These are phyloP conservation scores for Borovskyia barvae DNA, from an alignment of 208 protist species.

Conservation along the genomic window DNA sequence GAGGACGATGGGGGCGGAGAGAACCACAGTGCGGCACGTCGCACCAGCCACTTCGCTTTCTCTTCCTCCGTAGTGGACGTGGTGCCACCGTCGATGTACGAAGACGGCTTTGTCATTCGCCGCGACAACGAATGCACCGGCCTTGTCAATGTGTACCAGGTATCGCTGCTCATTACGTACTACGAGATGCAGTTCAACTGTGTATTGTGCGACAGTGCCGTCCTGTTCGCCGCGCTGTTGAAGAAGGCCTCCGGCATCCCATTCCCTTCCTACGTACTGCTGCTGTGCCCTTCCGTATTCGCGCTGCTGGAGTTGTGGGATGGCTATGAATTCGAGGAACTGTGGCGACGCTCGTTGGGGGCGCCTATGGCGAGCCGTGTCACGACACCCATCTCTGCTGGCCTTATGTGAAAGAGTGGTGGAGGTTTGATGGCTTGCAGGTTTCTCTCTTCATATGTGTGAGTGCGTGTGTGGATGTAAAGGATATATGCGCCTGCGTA, in stretches of 20 bases:
- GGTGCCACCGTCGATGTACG: constrained; percentile 2
- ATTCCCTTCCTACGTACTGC: constrained; percentile 65
- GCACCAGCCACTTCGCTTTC: neutral
- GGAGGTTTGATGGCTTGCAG: neutral
- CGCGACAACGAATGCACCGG: constrained; percentile 28
- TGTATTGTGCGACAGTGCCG: constrained; percentile 48
- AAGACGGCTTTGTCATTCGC: constrained; percentile 31
- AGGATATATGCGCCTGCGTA: neutral
- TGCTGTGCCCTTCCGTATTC: constrained; percentile 77
- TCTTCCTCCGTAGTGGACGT: neutral
- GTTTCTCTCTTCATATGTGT: neutral
- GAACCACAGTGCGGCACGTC: no score
- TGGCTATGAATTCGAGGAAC: constrained; percentile 63
- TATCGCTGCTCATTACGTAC: constrained; percentile 59
- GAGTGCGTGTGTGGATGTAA: no score
- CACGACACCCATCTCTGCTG: constrained; percentile 8
- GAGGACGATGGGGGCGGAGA: no score
- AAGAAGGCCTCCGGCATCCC: constrained; percentile 41
- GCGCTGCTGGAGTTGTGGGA: constrained; percentile 76
- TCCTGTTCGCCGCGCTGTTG: constrained; percentile 50
- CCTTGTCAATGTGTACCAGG: constrained; percentile 67
- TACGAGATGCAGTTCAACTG: constrained; percentile 76
- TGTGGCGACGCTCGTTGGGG: constrained; percentile 23
- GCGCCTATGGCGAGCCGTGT: constrained; percentile 1
- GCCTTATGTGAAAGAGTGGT: constrained; percentile 7